These are phyloP conservation scores for Cercophora newfieldiana DNA, from an alignment of 495 filamentous ascomycete genomes.

Conservation along the genomic window DNA sequence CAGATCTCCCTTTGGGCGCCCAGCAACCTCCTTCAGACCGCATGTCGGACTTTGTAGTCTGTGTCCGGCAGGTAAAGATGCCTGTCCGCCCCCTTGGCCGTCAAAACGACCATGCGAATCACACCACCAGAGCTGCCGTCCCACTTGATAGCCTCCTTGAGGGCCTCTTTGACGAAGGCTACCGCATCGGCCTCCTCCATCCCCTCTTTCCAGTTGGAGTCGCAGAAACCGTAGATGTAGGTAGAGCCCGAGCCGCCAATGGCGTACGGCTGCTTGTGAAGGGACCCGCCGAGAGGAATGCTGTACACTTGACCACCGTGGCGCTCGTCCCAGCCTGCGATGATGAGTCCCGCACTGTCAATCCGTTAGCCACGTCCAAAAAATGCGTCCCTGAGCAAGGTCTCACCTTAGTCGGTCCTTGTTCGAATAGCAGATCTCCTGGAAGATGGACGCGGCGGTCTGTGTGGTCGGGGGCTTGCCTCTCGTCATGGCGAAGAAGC, in stretches of 20 bases:
- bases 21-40: constrained; percentile 20
- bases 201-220: constrained; percentile 91
- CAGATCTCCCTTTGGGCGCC: constrained; percentile 6
- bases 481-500: constrained; percentile 86
- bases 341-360: constrained; percentile 88
- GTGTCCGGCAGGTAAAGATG: constrained; percentile 90
- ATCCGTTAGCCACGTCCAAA: constrained; percentile 28
- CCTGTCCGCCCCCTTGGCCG: constrained; percentile 77
- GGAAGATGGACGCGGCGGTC: constrained; percentile 90
- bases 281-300: constrained; percentile 92
- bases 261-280: constrained; percentile 94
- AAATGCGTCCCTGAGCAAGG: not conserved
- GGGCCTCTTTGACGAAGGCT: constrained; percentile 82
- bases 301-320: constrained; percentile 96
- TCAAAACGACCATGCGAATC: constrained; percentile 95
- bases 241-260: constrained; percentile 97
- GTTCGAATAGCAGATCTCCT: constrained; percentile 96
- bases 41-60: constrained; percentile 62
- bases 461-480: constrained; percentile 87
- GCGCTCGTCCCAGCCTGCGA: constrained; percentile 90
- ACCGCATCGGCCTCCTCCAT: constrained; percentile 96
- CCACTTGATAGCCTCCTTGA: constrained; percentile 97
- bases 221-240: constrained; percentile 99
- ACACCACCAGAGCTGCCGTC: constrained; percentile 98
- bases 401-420: constrained; percentile 82